Conservation (phyloP, 2,329 filamentous ascomycete species). For the Moelleriella libera region DNA sequence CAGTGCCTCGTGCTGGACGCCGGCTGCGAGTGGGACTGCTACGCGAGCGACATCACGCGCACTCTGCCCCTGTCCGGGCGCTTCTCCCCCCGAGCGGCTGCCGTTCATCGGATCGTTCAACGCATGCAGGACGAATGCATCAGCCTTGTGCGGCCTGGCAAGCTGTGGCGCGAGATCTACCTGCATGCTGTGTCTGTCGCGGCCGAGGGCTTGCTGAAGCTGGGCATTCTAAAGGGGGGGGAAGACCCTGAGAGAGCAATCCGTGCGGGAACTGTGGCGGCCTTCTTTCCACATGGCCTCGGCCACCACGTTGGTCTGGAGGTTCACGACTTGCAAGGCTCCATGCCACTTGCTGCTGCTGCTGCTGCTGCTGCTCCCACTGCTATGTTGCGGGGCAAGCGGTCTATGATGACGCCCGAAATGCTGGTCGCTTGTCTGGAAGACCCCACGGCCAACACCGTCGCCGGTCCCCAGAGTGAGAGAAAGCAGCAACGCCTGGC, state of each 20-base stretch:
- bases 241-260: slow-evolving; percentile 39
- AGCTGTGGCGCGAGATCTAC: slow-evolving; percentile 59
- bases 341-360: slow-evolving; percentile 20
- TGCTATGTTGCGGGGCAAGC: too few relatives aligned
- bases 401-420: neutral
- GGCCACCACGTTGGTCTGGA: slow-evolving; percentile 54
- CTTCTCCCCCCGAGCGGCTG: slow-evolving; percentile 54
- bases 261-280: slow-evolving; percentile 36
- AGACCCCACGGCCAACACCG: neutral
- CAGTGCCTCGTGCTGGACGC: slow-evolving; percentile 77
- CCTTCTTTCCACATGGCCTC: slow-evolving; percentile 53
- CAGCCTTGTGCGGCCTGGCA: slow-evolving; percentile 50
- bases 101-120: slow-evolving; percentile 65
- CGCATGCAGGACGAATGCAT: slow-evolving; percentile 72
- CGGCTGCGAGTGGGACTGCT: slow-evolving; percentile 71
- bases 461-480: slow-evolving; percentile 6
- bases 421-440: slow-evolving; percentile 10
- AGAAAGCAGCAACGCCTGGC: slow-evolving; percentile 27
- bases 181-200: slow-evolving; percentile 59
- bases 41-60: slow-evolving; percentile 81
- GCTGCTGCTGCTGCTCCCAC: neutral
- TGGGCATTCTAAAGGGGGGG: slow-evolving; percentile 55
- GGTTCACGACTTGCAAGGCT: slow-evolving; percentile 43
- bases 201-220: slow-evolving; percentile 50
- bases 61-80: slow-evolving; percentile 64